Base-by-base conservation (phyloP, 2,329 filamentous ascomycete species). In the Lecanicillium sp. region DNA sequence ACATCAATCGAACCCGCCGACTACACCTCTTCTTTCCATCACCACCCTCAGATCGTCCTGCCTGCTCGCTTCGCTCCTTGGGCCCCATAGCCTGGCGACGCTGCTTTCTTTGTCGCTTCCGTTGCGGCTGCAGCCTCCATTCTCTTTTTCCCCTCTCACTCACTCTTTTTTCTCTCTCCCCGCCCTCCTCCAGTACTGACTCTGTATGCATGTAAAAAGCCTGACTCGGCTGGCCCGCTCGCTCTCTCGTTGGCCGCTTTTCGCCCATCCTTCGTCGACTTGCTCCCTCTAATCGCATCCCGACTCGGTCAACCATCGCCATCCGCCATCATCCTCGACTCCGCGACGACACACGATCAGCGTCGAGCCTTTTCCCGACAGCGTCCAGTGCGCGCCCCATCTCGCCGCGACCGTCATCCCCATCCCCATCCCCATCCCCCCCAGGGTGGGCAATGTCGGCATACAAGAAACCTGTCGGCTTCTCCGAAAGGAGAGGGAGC, bases 401-500 rank as follows among this genome's bases (percentile, higher is more conserved):
- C 7, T 29, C 7, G 7, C 26, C 12, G 7, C 12, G 26, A 29
- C 26, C 26, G 26, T 29, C 12, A 12, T 7, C 26, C 12, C 7
- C 26, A 33, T 33, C 30, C 10, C 30, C 6, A 11, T 46, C 11
- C 20, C 33, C 21, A 23, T 24, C 12, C 23, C 35, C 24, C 21
- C 19, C 24, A 15, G 23, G 35, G 29, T 17, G 29, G 14, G 26
- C 17, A 44, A 75, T 75, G 72, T 62, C 67, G 49, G 63, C 65
- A 36, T 74, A 73, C 53, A 61, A 64, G 44, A 70, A 71, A 58
- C 74, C 78, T 29, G 66, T 78, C 54, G 79, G 79, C 63, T 77
- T 84, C 57, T 81, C 79, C 8, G 78, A 80, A 59, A 69, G 80
- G 58, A 72, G 80, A 64, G 78, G 78, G 51, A 83, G 78, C 57